These are phyloP conservation scores for Purpureocillium lavendulum DNA, from an alignment of 2,329 filamentous ascomycete genomes.

Conservation along the genomic window DNA sequence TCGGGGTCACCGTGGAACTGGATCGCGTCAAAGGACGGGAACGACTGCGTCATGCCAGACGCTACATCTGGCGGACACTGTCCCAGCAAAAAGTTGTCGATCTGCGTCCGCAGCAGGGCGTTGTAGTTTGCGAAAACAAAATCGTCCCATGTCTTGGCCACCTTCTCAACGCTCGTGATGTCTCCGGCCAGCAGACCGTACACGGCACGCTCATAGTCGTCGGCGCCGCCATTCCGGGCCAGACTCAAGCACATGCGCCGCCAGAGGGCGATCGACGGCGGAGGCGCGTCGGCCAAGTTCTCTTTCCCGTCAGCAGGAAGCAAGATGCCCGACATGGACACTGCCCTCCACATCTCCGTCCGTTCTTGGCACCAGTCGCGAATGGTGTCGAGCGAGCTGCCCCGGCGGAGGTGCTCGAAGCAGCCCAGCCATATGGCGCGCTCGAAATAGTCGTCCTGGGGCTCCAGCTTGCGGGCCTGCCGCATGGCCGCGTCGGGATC, in stretches of 20 bases:
- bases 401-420: slow-evolving; percentile 84
- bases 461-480: slow-evolving; percentile 67
- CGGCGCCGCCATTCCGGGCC: slow-evolving; percentile 59
- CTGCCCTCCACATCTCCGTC: slow-evolving; percentile 82
- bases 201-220: slow-evolving; percentile 78
- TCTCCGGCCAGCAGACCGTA: slow-evolving; percentile 89
- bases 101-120: slow-evolving; percentile 70
- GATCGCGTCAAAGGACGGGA: slow-evolving; percentile 56
- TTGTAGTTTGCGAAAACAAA: slow-evolving; percentile 83
- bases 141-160: slow-evolving; percentile 78
- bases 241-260: slow-evolving; percentile 67
- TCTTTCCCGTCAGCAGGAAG: slow-evolving; percentile 41
- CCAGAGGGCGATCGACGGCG: slow-evolving; percentile 55
- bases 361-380: slow-evolving; percentile 79
- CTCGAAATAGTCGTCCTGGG: slow-evolving; percentile 82
- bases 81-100: slow-evolving; percentile 60
- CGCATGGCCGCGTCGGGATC: slow-evolving; percentile 86
- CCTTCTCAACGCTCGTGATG: slow-evolving; percentile 64
- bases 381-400: slow-evolving; percentile 65
- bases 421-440: slow-evolving; percentile 87
- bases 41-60: slow-evolving; percentile 46
- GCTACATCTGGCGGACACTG: slow-evolving; percentile 45
- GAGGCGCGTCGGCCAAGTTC: slow-evolving; percentile 22
- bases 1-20: slow-evolving; percentile 50
- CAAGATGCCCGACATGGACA: slow-evolving; percentile 70